Conservation (phyloP, 73 alveolate genomes). For the Breviolum minutum region DNA sequence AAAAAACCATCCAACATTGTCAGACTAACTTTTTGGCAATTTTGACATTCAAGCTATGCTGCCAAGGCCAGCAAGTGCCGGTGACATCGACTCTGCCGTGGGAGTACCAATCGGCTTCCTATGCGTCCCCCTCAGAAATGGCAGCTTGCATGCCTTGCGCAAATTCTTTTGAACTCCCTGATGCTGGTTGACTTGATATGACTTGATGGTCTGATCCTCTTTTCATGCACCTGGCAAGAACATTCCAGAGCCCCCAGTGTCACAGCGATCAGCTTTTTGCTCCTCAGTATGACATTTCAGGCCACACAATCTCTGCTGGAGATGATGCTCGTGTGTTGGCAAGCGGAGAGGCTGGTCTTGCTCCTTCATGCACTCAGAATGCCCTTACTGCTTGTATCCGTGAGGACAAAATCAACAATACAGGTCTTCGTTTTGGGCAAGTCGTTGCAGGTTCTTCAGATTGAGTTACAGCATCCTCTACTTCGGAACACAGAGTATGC, state of each 20-base stretch:
- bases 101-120: constrained; percentile 1
- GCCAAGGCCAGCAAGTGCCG: constrained; percentile 13
- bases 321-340: constrained; percentile 76
- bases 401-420: no score
- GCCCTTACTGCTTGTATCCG: background rate
- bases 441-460: constrained; percentile 39
- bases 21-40: no score
- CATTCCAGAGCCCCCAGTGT: no score
- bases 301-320: constrained; percentile 64
- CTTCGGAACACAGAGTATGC: constrained; percentile 78
- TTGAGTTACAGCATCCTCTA: constrained; percentile 56
- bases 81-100: background rate
- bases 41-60: background rate
- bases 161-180: no score
- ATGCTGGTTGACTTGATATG: no score
- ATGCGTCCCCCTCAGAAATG: background rate
- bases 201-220: no score
- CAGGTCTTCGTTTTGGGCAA: no score
- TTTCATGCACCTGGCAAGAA: no score
- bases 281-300: background rate
- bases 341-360: constrained; percentile 55
- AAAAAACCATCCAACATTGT: no score
- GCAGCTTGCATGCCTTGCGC: background rate
- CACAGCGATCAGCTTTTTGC: no score
- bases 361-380: background rate